Percentiles rank a stretch among this genome's conserved stretches.
These are phyloP conservation scores for Diaporthe citri DNA, from an alignment of 2,329 filamentous ascomycete species.

Conservation along the genomic window DNA sequence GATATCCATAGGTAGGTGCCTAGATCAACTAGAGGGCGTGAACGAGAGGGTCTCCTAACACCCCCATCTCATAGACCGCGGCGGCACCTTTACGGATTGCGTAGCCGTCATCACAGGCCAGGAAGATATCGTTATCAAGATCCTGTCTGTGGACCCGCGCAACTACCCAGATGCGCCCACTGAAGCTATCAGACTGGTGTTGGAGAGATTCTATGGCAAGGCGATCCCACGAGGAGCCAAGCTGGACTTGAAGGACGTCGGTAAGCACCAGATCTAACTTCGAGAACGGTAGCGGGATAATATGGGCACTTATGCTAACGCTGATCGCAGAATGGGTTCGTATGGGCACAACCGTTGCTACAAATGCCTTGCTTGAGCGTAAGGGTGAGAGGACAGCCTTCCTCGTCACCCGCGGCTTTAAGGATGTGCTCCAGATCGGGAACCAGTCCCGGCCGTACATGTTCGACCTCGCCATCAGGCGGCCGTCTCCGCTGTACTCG, in stretches of 20 bases:
- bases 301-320: not conserved
- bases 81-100: constrained; percentile 31
- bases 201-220: constrained; percentile 41
- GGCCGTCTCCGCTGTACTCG: constrained; percentile 74
- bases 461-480: constrained; percentile 74
- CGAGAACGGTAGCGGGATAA: not conserved
- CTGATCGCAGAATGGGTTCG: constrained; percentile 49
- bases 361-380: constrained; percentile 74
- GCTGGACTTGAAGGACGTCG: constrained; percentile 17
- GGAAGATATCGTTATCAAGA: constrained; percentile 76
- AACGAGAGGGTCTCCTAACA: not conserved
- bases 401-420: constrained; percentile 75
- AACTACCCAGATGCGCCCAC: constrained; percentile 77
- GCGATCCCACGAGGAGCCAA: constrained; percentile 29
- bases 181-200: constrained; percentile 63
- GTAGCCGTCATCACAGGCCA: constrained; percentile 47
- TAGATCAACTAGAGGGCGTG: not conserved
- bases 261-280: not conserved
- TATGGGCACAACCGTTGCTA: constrained; percentile 78
- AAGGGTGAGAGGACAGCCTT: constrained; percentile 76
- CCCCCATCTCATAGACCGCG: not conserved
- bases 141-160: constrained; percentile 74
- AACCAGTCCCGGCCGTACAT: constrained; percentile 76
- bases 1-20: constrained; percentile 2
- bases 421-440: constrained; percentile 75